These are phyloP conservation scores for Mortierella hygrophila DNA, from an alignment of 192 early-diverging fungal species.

Conservation along the genomic window DNA sequence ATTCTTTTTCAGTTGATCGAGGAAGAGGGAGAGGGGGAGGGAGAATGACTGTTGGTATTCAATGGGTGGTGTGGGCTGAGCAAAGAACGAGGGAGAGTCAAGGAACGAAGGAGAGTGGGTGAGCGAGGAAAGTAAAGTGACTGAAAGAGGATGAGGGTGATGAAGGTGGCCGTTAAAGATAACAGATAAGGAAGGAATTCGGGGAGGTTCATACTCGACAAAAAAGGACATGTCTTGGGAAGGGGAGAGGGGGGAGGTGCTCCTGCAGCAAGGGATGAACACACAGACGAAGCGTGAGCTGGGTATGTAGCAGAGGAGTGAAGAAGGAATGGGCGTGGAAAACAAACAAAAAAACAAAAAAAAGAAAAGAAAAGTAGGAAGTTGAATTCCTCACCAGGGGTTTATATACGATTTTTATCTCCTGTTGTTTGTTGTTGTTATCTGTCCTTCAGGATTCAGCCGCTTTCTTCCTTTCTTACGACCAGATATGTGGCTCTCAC, in stretches of 20 bases:
- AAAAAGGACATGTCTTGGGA: neutral
- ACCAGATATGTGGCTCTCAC: no score
- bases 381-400: neutral
- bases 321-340: slow-evolving; percentile 7
- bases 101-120: neutral
- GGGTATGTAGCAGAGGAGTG: slow-evolving; percentile 2
- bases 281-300: neutral
- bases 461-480: no score
- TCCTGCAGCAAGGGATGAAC: slow-evolving; percentile 5
- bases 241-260: neutral
- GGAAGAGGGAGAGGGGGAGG: neutral
- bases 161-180: neutral
- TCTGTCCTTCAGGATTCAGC: neutral
- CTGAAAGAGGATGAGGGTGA: neutral
- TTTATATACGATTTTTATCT: neutral
- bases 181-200: neutral
- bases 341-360: neutral
- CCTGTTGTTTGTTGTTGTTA: neutral
- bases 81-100: neutral
- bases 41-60: neutral
- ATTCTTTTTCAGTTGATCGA: neutral
- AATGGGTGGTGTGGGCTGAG: neutral
- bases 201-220: neutral
- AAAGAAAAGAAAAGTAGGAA: neutral
- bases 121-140: neutral